Evolutionary conservation across 768 basidiomycete species (phyloP), one percentile per base, ranked within the genome.

Genomic region (Fistulinella prunicolor): DNA sequence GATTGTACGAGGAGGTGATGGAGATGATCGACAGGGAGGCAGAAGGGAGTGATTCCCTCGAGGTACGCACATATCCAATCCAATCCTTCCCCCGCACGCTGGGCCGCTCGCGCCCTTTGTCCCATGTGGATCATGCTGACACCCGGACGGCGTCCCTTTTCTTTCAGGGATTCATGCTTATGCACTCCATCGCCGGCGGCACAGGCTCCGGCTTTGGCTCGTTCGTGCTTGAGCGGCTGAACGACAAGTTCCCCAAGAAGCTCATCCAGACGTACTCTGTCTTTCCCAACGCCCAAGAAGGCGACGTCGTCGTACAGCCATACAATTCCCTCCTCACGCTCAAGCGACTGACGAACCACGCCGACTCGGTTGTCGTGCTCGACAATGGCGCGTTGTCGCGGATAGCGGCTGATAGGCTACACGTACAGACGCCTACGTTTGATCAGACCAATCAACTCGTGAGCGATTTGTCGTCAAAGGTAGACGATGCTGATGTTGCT

Each of bases 21-120:
- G 95, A 99, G 67, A 97, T 99, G 94, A 82, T 99, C 47, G 95
- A 98, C 65, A 80, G 95, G 20, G 95, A 98, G 70, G 94, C 94
- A 8, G 95, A 99, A 66, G 94, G 95, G 14, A 95, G 92, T 64
- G 95, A 99, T 70, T 92, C 89, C 10, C 74, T 98, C 23, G 95
- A 98, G 82, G 94, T 94, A 74, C 64, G 51, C 20, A 9, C 42
- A 2, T 46, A 8, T 16, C 20, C 4, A 19, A 9, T 16, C 26
- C 8, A 20, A n/a, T 30, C 34, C 13, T 29, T 35, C 10, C 28
- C 28, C 26, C n/a, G n/a, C n/a, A n/a, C n/a, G n/a, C n/a, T n/a
- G n/a, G n/a, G n/a, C n/a, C n/a, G n/a, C n/a, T n/a, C n/a, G n/a
- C n/a, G n/a, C n/a, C n/a, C n/a, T 12, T 36, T 21, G 20, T 22